Evolutionary conservation across 164 flowering plant genomes (phyloP).

Genomic region (Echeveria elegans): DNA sequence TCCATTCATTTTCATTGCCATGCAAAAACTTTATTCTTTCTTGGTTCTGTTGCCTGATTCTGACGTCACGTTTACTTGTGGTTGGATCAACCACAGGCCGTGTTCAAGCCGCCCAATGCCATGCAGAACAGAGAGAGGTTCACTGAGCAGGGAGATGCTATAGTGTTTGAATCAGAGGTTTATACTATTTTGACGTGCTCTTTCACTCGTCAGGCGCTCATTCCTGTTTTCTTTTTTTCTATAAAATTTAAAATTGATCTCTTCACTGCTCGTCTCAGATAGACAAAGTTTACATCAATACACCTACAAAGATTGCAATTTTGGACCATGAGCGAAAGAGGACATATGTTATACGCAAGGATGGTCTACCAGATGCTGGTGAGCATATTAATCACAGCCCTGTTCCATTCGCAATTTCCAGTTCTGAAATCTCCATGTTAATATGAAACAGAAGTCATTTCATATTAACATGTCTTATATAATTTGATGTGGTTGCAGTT

Average conservation of each 20-base stretch:
- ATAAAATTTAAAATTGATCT: too few species aligned
- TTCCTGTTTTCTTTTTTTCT: not conserved
- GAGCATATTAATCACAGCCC: not conserved
- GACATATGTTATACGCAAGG: constrained; percentile 12
- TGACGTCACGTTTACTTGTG: not conserved
- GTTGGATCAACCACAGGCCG: constrained; percentile 54
- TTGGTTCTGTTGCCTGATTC: not conserved
- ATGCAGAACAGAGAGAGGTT: constrained; percentile 18
- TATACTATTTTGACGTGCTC: not conserved
- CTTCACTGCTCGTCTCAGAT: not conserved
- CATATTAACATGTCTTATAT: not conserved
- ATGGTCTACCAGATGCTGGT: constrained; percentile 15
- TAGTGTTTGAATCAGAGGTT: constrained; percentile 17
- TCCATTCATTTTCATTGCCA: not conserved
- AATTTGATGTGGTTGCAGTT: constrained; percentile 13
- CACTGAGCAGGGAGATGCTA: constrained; percentile 25
- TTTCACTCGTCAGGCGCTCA: not conserved
- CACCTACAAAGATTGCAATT: constrained; percentile 15
- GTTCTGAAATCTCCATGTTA: not conserved
- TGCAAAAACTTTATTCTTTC: not conserved
- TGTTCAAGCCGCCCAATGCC: constrained; percentile 76
- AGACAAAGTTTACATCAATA: constrained; percentile 12
- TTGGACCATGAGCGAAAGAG: constrained; percentile 15
- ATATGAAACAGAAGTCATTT: not conserved
- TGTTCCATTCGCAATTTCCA: not conserved